These are phyloP conservation scores for Trichophyton equinum DNA, from an alignment of 2,329 filamentous ascomycete genomes.

Conservation along the genomic window DNA sequence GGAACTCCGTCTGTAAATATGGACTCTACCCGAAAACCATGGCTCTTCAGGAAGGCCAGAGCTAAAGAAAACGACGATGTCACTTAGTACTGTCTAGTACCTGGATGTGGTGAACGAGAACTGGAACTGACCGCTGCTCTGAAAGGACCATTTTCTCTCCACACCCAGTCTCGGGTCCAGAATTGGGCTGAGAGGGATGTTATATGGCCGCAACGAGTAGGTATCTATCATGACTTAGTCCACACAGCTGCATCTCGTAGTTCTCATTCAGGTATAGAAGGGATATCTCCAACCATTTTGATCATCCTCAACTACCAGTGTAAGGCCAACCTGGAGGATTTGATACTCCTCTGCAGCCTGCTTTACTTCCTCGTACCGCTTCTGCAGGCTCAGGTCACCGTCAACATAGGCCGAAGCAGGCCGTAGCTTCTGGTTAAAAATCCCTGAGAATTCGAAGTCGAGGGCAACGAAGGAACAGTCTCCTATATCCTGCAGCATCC, in stretches of 20 bases:
- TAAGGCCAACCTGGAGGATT: conserved; percentile 55
- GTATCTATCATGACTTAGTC: conserved; percentile 21
- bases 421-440: conserved; percentile 33
- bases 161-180: conserved; percentile 42
- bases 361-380: conserved; percentile 50
- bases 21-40: conserved; percentile 46
- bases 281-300: conserved; percentile 33
- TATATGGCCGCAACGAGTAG: conserved; percentile 52
- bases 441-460: conserved; percentile 56
- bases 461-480: conserved; percentile 50
- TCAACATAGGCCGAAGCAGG: conserved; percentile 20
- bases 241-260: neutral
- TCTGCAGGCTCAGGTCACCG: conserved; percentile 42
- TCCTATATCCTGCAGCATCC: conserved; percentile 46
- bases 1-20: conserved; percentile 46
- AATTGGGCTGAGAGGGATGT: conserved; percentile 49
- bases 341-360: conserved; percentile 50
- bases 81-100: neutral
- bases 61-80: conserved; percentile 27
- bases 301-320: conserved; percentile 47
- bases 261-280: neutral
- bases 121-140: conserved; percentile 38
- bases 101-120: conserved; percentile 1
- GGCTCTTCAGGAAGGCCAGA: conserved; percentile 46
- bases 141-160: conserved; percentile 48